Evolutionary conservation across 768 basidiomycete genomes (phyloP), one percentile per base, ranked within the genome.

Genomic region (Pleurotus tuoliensis): DNA sequence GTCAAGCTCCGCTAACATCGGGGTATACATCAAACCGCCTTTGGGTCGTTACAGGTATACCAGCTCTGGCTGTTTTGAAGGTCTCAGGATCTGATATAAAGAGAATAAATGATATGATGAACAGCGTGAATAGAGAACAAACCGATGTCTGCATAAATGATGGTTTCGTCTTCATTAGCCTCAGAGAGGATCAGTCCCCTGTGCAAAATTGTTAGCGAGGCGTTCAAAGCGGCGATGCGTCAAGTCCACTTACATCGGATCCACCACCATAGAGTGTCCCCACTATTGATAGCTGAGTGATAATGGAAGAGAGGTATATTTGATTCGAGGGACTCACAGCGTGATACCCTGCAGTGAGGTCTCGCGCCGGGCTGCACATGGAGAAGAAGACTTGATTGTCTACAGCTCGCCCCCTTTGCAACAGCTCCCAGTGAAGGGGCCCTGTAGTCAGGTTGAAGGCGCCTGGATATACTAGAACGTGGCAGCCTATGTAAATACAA

Each of bases 361-460:
- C 88, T 20, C 95, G 82, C 2, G 97, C 96, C 27, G 95, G 94
- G 56, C 94, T 97, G 67, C 94, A 96, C 93, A 95, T 96, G 1
- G 90, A 81, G 59, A 98, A 83, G 73, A 83, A 99, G n/a, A 98
- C 83, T 71, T 98, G 95, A 65, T 98, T 98, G 67, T 99, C 97
- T 20, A 94, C 82, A 5, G 97, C 97, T 56, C 94, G 77, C 56
- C 87, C 86, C 49, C 90, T 81, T 66, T 92, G 91, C 18, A 99
- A 78, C 3, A 99, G 76, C 63, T 94, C 91, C 97, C 97, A 99
- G 69, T 98, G 94, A 47, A 97, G 73, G 1, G 95, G 95, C 0
- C 97, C 97, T 0, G 97, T 98, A 3, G 94, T 97, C 64, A 84
- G 73, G 68, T 98, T 99, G 81, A 99, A 98, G 12, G 97, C 97